phyloP scores from a whole-genome alignment of 2,329 filamentous ascomycete genomes.

The Apiospora sp. region DNA sequence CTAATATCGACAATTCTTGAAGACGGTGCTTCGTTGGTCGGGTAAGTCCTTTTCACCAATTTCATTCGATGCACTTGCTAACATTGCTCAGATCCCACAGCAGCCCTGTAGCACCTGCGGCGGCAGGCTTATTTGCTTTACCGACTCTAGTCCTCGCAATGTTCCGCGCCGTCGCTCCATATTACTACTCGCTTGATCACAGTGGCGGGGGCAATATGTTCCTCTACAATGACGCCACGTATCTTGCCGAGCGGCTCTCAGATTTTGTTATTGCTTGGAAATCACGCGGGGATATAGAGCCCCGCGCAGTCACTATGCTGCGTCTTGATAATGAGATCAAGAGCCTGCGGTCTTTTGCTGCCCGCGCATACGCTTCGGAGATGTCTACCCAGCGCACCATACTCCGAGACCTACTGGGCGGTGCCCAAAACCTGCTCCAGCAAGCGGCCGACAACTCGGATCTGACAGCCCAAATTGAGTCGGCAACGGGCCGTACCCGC shows the following conservation, averaged over 20 bases:
- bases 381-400: conserved; percentile 68
- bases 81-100: conserved; percentile 47
- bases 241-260: conserved; percentile 65
- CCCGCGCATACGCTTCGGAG: conserved; percentile 67
- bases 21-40: conserved; percentile 66
- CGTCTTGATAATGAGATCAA: conserved; percentile 68
- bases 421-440: conserved; percentile 66
- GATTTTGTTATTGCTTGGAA: conserved; percentile 61
- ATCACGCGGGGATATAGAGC: conserved; percentile 57
- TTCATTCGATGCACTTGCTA: conserved; percentile 23
- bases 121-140: conserved; percentile 73
- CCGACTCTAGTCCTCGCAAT: conserved; percentile 79
- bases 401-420: conserved; percentile 67
- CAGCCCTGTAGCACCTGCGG: conserved; percentile 71
- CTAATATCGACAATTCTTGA: conserved; percentile 68
- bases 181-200: conserved; percentile 71
- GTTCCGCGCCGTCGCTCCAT: conserved; percentile 78
- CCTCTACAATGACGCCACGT: conserved; percentile 72
- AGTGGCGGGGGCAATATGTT: conserved; percentile 72
- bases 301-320: conserved; percentile 61
- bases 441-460: conserved; percentile 59
- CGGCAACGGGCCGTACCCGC: conserved; percentile 61
- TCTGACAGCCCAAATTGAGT: conserved; percentile 52
- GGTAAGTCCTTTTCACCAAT: conserved; percentile 44
- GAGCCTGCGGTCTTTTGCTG: conserved; percentile 66